Evolutionary conservation across 2,329 filamentous ascomycete genomes (phyloP).

Genomic region (Cercospora sojina): DNA sequence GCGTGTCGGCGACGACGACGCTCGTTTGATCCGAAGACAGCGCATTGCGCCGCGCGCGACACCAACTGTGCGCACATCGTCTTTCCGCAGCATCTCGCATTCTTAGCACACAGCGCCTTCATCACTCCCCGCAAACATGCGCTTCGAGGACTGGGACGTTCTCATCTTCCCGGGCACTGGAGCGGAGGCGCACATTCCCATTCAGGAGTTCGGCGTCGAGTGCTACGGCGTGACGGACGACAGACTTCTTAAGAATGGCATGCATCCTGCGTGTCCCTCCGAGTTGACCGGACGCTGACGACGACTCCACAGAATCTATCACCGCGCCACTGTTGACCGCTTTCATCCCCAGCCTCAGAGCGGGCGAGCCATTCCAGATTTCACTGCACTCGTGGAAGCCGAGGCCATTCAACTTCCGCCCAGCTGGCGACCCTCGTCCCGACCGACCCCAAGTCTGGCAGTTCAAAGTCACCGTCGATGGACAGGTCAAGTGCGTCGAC

Average conservation of each 20-base stretch:
- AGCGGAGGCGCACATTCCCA: slow-evolving; percentile 59
- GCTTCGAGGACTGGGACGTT: slow-evolving; percentile 83
- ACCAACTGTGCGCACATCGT: slow-evolving; percentile 1
- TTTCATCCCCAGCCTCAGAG: slow-evolving; percentile 65
- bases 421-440: background rate
- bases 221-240: slow-evolving; percentile 61
- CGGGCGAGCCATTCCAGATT: slow-evolving; percentile 63
- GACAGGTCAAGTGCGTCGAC: slow-evolving; percentile 52
- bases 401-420: slow-evolving; percentile 42
- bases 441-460: slow-evolving; percentile 38
- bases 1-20: background rate
- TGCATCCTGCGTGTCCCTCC: background rate
- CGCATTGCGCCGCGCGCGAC: background rate
- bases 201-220: slow-evolving; percentile 78
- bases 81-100: background rate
- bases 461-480: slow-evolving; percentile 67
- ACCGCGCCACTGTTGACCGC: slow-evolving; percentile 53
- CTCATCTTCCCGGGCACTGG: slow-evolving; percentile 66
- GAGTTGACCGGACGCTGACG: background rate
- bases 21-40: background rate
- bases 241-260: slow-evolving; percentile 6
- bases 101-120: slow-evolving; percentile 12
- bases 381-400: slow-evolving; percentile 73
- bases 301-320: background rate
- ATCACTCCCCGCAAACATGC: slow-evolving; percentile 55